Base-by-base conservation (phyloP, 139 green algal species). In the Chloropicon primus region DNA sequence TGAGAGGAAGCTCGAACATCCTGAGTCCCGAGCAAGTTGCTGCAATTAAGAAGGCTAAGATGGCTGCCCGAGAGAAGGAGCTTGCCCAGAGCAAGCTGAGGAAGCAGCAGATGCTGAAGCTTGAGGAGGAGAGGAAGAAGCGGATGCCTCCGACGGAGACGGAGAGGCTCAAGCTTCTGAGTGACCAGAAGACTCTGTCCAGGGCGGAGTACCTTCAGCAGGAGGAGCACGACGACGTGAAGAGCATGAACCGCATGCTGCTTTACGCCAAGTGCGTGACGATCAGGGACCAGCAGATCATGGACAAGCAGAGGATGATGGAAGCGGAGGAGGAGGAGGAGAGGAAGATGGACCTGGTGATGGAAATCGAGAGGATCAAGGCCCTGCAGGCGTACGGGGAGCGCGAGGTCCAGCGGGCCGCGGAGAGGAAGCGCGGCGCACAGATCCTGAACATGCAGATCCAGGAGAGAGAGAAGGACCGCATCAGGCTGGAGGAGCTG, bases 201-300 rank as follows among this genome's bases (percentile, higher is more conserved):
- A 80, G 83, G 0, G 88, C 90, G 17, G 73, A 87, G 23, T 25
- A 53, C 25, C 1, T 77, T 71, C 82, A 92, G 78, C 87, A 93
- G 82, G 87, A 94, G 83, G 80, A 93, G 80, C 88, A 91, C 2
- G 87, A 93, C 74, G 87, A 89, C 24, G 89, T 94, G 26, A 96
- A 96, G 86, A 80, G 85, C 79, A 97, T 97, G 92, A 97, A 95
- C 82, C 87, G 92, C 78, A 97, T 96, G 89, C 83, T 95, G 81
- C 87, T 92, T 17, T 95, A 94, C 86, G 85, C 86, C 77, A 93
- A 94, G 80, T 96, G 91, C 77, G 90, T 93, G 1, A 91, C 88
- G 21, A 90, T 94, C 72, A 84, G 92, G 1, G 91, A 96, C 80
- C 84, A 84, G 17, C 91, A 96, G 84, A 87, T 96, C 21, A 77